Base-by-base conservation (phyloP, 1,284 basidiomycete species). In the Golubevia pallescens region DNA sequence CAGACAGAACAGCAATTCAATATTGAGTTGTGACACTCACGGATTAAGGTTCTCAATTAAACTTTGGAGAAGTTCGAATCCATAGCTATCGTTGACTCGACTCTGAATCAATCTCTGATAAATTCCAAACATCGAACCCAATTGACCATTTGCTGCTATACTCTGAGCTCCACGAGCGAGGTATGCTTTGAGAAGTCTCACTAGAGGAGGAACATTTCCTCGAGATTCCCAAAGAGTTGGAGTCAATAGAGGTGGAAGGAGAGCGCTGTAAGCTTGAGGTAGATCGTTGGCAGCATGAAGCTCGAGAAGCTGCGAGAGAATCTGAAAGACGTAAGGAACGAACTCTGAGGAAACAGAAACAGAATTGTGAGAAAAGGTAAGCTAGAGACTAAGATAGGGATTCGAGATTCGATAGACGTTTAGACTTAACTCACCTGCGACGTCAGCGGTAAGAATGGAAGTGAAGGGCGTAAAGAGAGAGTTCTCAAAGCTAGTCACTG, bases 251-350 rank as follows among this genome's bases (percentile, higher is more conserved):
- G 95, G 91, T 0, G 91, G 91, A 0, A 98, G 88, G 3, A 99
- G 88, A 19, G 89, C 87, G 42, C 91, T 90, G 87, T 98, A 99
- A 65, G 92, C 90, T 0, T 88, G 87, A 0, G 96, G 94, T 6
- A 97, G 88, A 20, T 85, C 79, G 51, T 71, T 77, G 3, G 87
- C 84, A 0, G 87, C 86, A 78, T 96, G 95, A 7, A 94, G 88
- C 74, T 95, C 93, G 48, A 99, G 91, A 89, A 99, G 94, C 86
- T 99, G 96, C 0, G 95, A 93, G 34, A 98, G 90, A 74, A 99
- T 91, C 85, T 99, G 97, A 89, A 99, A 98, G 61, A 94, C 93
- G 85, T 96, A 99, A 1, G 96, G 96, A 61, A 97, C 92, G 84
- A 97, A 99, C 87, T 98, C 96, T 94, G 83, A 2, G 14, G 32